A percentile compares a stretch with the other conserved stretches of the same genome.
Evolutionary conservation across 768 basidiomycete species (phyloP).

Genomic region (Termitomyces eurrhizus): DNA sequence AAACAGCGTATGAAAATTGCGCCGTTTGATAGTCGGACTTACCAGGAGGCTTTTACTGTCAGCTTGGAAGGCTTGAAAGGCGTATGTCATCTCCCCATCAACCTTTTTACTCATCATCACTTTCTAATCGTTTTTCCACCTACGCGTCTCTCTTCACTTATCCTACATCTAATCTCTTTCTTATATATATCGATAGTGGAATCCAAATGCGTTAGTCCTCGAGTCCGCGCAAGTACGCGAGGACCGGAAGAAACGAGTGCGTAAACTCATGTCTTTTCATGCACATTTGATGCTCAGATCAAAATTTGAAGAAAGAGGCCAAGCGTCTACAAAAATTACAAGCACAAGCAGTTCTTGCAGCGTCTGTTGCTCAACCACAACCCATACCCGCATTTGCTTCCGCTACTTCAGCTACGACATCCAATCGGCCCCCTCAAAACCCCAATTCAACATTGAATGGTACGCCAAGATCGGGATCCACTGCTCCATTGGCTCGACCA

Average conservation of each 20-base stretch:
- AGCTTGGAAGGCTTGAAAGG: conserved; percentile 71
- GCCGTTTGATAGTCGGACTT: conserved; percentile 62
- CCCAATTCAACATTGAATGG: conserved; percentile 18
- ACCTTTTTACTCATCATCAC: neutral
- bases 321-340: conserved; percentile 63
- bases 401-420: conserved; percentile 25
- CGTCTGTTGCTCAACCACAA: conserved; percentile 23
- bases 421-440: conserved; percentile 18
- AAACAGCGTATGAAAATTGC: conserved; percentile 64
- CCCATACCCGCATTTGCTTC: conserved; percentile 28
- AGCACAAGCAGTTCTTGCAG: conserved; percentile 26
- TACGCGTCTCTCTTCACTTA: neutral
- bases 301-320: conserved; percentile 58
- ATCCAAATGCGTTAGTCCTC: conserved; percentile 51
- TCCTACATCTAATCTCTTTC: conserved; percentile 3
- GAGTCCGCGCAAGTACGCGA: conserved; percentile 75
- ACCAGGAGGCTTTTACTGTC: conserved; percentile 69
- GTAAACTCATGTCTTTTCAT: conserved; percentile 23
- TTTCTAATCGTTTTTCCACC: neutral
- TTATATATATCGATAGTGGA: conserved; percentile 48
- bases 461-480: conserved; percentile 31
- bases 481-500: conserved; percentile 18
- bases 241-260: conserved; percentile 72
- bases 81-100: conserved; percentile 39
- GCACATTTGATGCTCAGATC: neutral